These are phyloP conservation scores for Fragaria vesca DNA, from an alignment of 306 rosid species.

Conservation along the genomic window DNA sequence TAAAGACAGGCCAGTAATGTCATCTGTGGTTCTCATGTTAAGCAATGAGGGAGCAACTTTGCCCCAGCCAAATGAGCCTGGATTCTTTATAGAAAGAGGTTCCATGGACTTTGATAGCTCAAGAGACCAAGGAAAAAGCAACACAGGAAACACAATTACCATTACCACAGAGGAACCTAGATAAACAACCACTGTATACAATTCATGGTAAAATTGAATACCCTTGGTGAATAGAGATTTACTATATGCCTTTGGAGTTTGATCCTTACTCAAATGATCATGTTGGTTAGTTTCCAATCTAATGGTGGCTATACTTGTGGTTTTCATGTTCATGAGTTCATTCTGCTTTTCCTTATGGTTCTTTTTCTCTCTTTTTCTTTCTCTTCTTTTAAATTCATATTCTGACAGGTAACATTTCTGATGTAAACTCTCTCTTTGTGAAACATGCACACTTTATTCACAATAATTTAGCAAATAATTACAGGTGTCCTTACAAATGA, in stretches of 20 bases:
- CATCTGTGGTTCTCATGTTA: conserved; percentile 21
- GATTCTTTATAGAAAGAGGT: conserved; percentile 26
- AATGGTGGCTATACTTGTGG: not conserved
- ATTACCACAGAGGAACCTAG: not conserved
- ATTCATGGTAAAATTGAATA: not conserved
- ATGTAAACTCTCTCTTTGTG: not conserved
- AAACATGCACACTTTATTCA: not conserved
- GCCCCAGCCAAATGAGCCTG: conserved; percentile 29
- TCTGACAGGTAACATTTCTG: not conserved
- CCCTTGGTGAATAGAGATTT: not conserved
- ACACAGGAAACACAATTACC: not conserved
- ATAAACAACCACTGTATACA: not conserved
- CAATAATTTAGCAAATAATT: not conserved
- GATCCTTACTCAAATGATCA: not conserved
- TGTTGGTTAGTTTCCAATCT: not conserved
- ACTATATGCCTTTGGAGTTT: not conserved
- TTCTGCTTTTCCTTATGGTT: conserved; percentile 2
- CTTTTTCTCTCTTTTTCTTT: conserved; percentile 14
- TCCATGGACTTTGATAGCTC: not conserved
- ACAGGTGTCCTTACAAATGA: not conserved
- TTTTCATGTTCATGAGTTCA: not conserved
- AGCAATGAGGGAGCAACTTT: conserved; percentile 11
- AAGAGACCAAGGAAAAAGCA: not conserved
- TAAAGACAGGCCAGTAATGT: conserved; percentile 24
- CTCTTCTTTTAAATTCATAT: conserved; percentile 21